A percentile compares a stretch with the other conserved stretches of the same genome.
These are phyloP conservation scores for Coleophoma cylindrospora DNA, from an alignment of 2,329 filamentous ascomycete species.

Conservation along the genomic window DNA sequence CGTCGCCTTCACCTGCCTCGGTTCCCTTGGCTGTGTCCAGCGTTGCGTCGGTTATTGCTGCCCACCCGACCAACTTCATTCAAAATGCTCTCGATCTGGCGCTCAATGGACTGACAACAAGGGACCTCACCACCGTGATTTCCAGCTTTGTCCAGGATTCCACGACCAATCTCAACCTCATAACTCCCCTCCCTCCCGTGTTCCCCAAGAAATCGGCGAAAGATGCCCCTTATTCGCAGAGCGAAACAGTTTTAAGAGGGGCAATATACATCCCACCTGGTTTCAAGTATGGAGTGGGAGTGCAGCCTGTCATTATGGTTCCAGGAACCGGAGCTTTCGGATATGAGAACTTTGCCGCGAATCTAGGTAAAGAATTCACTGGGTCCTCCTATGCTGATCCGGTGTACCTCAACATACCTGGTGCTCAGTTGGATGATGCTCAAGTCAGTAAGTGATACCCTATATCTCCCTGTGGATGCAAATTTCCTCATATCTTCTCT, in stretches of 20 bases:
- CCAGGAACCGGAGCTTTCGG: conserved; percentile 47
- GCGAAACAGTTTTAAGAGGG: background rate
- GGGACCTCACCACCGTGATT: background rate
- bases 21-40: background rate
- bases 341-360: conserved; percentile 26
- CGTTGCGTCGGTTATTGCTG: background rate
- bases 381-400: conserved; percentile 37
- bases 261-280: conserved; percentile 44
- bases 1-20: background rate
- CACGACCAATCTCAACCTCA: background rate
- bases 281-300: conserved; percentile 37
- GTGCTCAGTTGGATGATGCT: conserved; percentile 38
- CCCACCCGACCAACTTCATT: background rate
- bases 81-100: background rate
- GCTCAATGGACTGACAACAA: background rate
- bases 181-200: background rate
- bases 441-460: conserved; percentile 25
- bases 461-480: background rate
- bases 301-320: conserved; percentile 43
- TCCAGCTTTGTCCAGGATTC: background rate
- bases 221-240: background rate
- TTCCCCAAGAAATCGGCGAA: background rate
- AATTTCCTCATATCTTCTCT: background rate
- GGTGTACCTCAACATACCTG: conserved; percentile 50
- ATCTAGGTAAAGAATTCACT: conserved; percentile 40